Evolutionary conservation across 2,329 filamentous ascomycete species (phyloP), one percentile per base, ranked within the genome.

Genomic region (Annulohypoxylon truncatum): DNA sequence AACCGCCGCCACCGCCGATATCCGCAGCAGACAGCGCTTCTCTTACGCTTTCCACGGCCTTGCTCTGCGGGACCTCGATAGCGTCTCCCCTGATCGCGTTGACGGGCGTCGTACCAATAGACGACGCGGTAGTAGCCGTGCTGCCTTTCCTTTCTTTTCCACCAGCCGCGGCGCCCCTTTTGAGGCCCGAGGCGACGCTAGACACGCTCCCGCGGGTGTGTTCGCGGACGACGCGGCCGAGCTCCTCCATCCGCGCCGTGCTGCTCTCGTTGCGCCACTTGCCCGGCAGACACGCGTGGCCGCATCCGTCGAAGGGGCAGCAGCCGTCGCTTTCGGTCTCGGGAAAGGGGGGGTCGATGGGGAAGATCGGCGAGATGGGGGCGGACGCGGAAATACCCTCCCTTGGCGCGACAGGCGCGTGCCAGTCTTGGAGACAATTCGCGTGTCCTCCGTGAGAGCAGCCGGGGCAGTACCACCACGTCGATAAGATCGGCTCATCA

Each of bases 271-370:
- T 79, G 3, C 85, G 82, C 77, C 87, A 89, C 33, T 79, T 79
- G 0, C 87, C 86, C 0, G 87, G 87, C 0, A 90, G 80, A 66
- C 88, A 90, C 26, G 86, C 85, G 71, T 90, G 88, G 2, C 87
- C 84, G 72, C 88, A 90, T 0, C 88, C 88, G 66, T 90, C 87
- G n/a, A 89, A 77, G 1, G 88, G 88, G 68, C 88, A 90, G 75
- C 84, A 89, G 0, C 88, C 88, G 50, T 84, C 86, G 29, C 83
- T 84, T 68, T 75, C 81, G 7, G 79, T 77, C 15, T 79, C 79
- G 1, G 75, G 74, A 1, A 74, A 78, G 47, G 72, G 66, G 9
- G 73, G 66, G 50, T 76, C 73, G 13, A 68, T 44, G 0, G 70
- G 58, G 10, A 70, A 64, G 4, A 71, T 53, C 0, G 66, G 22